phyloP scores from a whole-genome alignment of 2,329 filamentous ascomycete genomes.

The Fusarium graminum region DNA sequence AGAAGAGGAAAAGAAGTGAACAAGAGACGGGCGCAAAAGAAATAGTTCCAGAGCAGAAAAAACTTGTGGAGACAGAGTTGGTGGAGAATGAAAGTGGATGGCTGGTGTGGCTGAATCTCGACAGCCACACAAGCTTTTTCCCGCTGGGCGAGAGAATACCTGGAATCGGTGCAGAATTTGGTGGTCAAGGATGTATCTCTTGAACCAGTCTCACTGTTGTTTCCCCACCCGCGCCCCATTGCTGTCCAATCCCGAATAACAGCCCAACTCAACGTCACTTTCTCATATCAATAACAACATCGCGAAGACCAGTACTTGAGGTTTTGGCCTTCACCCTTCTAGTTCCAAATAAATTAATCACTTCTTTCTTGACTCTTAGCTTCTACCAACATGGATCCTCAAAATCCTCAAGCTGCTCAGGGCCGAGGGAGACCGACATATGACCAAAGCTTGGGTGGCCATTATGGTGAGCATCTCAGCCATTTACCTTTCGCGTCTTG shows the following conservation, averaged over 20 bases:
- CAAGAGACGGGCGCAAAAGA: constrained; percentile 38
- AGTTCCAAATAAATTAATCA: background rate
- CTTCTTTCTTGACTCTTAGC: background rate
- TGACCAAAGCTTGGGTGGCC: constrained; percentile 79
- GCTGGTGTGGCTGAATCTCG: background rate
- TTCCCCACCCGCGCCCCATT: background rate
- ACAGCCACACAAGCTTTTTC: background rate
- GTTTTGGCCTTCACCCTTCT: background rate
- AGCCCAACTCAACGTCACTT: background rate
- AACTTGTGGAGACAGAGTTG: constrained; percentile 25
- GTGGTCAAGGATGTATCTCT: background rate
- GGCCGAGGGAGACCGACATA: constrained; percentile 75
- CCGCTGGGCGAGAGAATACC: background rate
- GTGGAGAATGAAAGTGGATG: constrained; percentile 1
- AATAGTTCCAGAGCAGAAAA: constrained; percentile 40
- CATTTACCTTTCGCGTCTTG: constrained; percentile 5
- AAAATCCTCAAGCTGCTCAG: constrained; percentile 63
- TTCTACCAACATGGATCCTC: constrained; percentile 55
- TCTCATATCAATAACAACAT: background rate
- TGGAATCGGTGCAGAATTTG: background rate
- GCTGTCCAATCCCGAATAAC: background rate
- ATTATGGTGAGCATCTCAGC: constrained; percentile 73
- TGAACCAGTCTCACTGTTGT: background rate
- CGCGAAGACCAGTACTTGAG: background rate
- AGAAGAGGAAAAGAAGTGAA: constrained; percentile 19